Base-by-base conservation (phyloP, 2,329 filamentous ascomycete genomes). In the Hypoxylon sp. region DNA sequence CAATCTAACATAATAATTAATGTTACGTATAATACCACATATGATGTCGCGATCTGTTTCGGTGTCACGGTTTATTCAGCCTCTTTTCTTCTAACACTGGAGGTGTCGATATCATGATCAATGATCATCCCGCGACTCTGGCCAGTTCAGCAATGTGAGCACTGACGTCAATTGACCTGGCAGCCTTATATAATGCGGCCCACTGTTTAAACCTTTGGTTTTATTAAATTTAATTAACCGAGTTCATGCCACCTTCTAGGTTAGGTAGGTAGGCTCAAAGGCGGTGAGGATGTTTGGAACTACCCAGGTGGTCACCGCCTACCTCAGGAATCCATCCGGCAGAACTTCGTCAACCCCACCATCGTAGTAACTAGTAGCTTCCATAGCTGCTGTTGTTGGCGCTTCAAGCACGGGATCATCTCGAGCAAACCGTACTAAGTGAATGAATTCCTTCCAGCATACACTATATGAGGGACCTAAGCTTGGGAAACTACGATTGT, bases 341-440 rank as follows among this genome's bases (percentile, higher is more conserved):
- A 68, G 64, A 67, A 67, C 41, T 2, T 5, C 10, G 2, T 22
- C 10, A 34, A 63, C 67, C 64, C 67, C 67, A 57, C 67, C 56
- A 67, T 46, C 24, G 41, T 15, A 28, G 30, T 56, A 37, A 55
- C 62, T 68, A 66, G 64, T 58, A 68, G 62, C 59, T 68, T 68
- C 65, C 46, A 66, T 34, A 34, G 32, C 32, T 13, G 15, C 32
- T 4, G 15, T 34, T 15, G 32, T 34, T 17, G 53, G 6, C 13
- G 19, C 15, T 48, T 13, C 11, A 15, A 44, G 41, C 17, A 20
- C 15, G 7, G 3, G 41, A 44, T 4, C 15, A 7, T 17, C 32
- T 34, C 13, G 4, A 13, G 11, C 10, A 34, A 34, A 34, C 11
- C n/a, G n/a, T 34, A 11, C 30, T 28, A 32, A 34, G 32, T 13